phyloP scores from a whole-genome alignment of 2,329 filamentous ascomycete genomes.

The Chaetomiaceae sp. region DNA sequence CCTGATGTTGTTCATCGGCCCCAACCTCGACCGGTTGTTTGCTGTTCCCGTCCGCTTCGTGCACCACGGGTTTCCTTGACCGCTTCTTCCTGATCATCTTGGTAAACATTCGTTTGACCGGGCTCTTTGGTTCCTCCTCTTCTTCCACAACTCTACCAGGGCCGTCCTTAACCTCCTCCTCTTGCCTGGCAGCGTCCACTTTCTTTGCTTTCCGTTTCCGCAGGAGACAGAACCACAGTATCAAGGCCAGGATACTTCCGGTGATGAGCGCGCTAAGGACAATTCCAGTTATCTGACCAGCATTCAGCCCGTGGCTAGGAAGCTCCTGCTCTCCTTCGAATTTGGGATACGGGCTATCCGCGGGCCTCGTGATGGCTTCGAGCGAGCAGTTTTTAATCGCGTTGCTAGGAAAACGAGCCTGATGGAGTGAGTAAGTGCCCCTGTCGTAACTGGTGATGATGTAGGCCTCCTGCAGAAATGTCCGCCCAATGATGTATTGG shows the following conservation, averaged over 20 bases:
- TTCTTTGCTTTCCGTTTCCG: slow-evolving; percentile 32
- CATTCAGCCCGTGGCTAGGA: slow-evolving; percentile 35
- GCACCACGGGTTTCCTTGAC: slow-evolving; percentile 26
- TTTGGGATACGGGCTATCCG: slow-evolving; percentile 46
- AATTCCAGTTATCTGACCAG: slow-evolving; percentile 43
- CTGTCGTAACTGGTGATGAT: slow-evolving; percentile 54
- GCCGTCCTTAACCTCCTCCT: slow-evolving; percentile 37
- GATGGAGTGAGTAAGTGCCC: slow-evolving; percentile 50
- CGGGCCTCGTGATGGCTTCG: slow-evolving; percentile 39
- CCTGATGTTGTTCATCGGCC: slow-evolving; percentile 43
- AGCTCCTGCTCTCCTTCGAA: slow-evolving; percentile 1
- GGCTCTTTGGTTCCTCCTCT: slow-evolving; percentile 35
- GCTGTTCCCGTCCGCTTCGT: slow-evolving; percentile 30
- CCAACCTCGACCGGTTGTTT: slow-evolving; percentile 38
- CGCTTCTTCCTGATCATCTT: slow-evolving; percentile 39
- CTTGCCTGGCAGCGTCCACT: slow-evolving; percentile 25
- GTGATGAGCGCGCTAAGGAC: slow-evolving; percentile 40
- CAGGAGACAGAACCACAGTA: slow-evolving; percentile 31
- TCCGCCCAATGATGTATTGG: slow-evolving; percentile 60
- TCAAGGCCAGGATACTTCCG: slow-evolving; percentile 31
- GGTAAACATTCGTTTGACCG: slow-evolving; percentile 40
- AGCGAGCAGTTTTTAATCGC: slow-evolving; percentile 39
- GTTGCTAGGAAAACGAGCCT: slow-evolving; percentile 49
- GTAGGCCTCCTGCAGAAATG: slow-evolving; percentile 67
- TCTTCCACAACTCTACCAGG: slow-evolving; percentile 31